Base-by-base conservation (phyloP, 148 eudicot species). In the Dianthus caryophyllus region DNA sequence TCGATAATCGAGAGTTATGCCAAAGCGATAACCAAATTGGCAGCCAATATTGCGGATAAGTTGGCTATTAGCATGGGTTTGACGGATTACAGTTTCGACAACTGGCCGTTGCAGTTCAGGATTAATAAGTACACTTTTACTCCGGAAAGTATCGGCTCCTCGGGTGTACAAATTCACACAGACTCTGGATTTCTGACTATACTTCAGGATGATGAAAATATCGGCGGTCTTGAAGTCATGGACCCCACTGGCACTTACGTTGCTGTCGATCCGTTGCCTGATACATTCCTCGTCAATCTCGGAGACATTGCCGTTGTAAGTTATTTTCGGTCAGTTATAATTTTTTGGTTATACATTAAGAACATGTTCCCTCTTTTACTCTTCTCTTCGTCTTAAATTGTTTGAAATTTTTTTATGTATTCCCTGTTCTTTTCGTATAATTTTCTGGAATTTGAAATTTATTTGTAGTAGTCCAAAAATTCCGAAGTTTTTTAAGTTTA, bases 211-310 rank as follows among this genome's bases (percentile, higher is more conserved):
- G 96, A 90, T 65, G 93, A 90, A 64, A 68, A 68, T 29, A 77
- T 87, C 1, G 84, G 93, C 5, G 96, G 96, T 13, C 90, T 90
- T 43, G 88, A 90, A 78, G 88, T 90, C 0, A 82, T 87, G 88
- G 70, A 76, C 58, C 77, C 76, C 26, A 69, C 77, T 4, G 88
- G 93, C 7, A 44, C 21, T 31, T 90, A 78, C 56, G 62, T 78
- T 41, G 75, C 83, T 4, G 84, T 84, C 16, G 83, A 90, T 66
- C 93, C 93, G 17, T 73, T 65, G 30, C 87, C 88, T 0, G 90
- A 86, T 2, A 77, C 88, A 13, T 84, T 90, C 55, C 68, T 84
- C 22, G 82, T 90, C 64, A 87, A 85, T 72, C 83, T 87, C 16
- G 90, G 97, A 17, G 97, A 87, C 60, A 71, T 76, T 56, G 90